A percentile compares a stretch with the other conserved stretches of the same genome.
Evolutionary conservation across 495 filamentous ascomycete species (phyloP).

Genomic region (Aspergillus conjunctus): DNA sequence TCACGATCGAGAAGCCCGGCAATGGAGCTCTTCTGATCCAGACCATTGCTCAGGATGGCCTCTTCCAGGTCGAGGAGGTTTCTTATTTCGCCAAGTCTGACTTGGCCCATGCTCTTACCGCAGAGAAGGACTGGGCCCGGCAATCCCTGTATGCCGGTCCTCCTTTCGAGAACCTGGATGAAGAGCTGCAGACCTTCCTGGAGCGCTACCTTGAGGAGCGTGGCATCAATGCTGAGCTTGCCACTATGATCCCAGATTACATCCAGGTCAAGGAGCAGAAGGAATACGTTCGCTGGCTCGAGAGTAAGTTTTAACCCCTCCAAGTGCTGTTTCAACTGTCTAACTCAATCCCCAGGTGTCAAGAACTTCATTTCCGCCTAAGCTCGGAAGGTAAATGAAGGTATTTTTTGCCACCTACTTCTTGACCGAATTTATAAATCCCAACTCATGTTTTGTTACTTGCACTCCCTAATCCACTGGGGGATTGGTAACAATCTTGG

Average conservation of each 20-base stretch:
- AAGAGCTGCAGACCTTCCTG: conserved; percentile 87
- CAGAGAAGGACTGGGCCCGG: conserved; percentile 68
- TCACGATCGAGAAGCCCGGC: conserved; percentile 81
- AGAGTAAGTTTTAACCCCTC: conserved; percentile 53
- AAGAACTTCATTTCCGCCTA: conserved; percentile 76
- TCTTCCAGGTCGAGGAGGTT: conserved; percentile 87
- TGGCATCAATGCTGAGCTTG: conserved; percentile 84
- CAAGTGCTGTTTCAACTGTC: not conserved
- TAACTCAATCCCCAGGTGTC: conserved; percentile 53
- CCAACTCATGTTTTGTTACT: conserved; percentile 3
- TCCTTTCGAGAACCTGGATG: conserved; percentile 90
- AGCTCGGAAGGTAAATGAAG: conserved; percentile 15
- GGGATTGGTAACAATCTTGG: not conserved
- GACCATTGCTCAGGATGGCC: conserved; percentile 81
- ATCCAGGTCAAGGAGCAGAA: conserved; percentile 99
- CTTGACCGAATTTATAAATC: conserved; percentile 7
- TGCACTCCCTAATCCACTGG: no score
- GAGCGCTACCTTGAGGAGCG: conserved; percentile 95
- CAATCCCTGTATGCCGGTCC: conserved; percentile 86
- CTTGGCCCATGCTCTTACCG: conserved; percentile 65
- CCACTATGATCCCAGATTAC: conserved; percentile 91
- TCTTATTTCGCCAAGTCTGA: conserved; percentile 79
- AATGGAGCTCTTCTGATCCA: conserved; percentile 85
- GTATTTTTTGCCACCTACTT: not conserved
- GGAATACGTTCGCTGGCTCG: conserved; percentile 92